Conservation (phyloP, 768 basidiomycete genomes). For the Serendipita sp. region DNA sequence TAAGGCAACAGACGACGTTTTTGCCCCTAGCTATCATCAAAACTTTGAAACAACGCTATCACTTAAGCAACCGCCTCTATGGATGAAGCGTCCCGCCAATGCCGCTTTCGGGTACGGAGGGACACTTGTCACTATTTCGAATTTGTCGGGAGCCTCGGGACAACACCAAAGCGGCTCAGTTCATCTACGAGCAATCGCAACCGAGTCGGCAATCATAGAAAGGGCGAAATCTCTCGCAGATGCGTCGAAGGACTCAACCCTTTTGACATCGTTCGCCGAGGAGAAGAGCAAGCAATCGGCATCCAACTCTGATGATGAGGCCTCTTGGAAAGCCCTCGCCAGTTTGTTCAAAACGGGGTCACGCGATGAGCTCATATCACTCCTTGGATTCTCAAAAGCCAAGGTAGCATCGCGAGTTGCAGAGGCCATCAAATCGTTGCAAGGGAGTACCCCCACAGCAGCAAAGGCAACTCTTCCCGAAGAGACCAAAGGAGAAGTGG, state of each 20-base stretch:
- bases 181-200: conserved; percentile 59
- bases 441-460: conserved; percentile 26
- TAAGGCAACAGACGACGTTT: conserved; percentile 66
- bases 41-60: conserved; percentile 48
- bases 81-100: conserved; percentile 73
- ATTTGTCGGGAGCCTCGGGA: conserved; percentile 39
- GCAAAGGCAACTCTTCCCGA: conserved; percentile 16
- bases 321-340: conserved; percentile 74
- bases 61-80: conserved; percentile 88
- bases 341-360: conserved; percentile 82
- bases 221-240: conserved; percentile 50
- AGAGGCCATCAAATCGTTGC: conserved; percentile 59
- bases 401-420: conserved; percentile 66
- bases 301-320: conserved; percentile 21
- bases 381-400: conserved; percentile 83
- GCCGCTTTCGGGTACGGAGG: conserved; percentile 87
- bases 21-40: conserved; percentile 37
- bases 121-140: conserved; percentile 62
- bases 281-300: conserved; percentile 25
- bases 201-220: conserved; percentile 57
- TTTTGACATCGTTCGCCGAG: conserved; percentile 53
- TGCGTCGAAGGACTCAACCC: conserved; percentile 33
- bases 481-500: conserved; percentile 22
- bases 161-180: conserved; percentile 71
- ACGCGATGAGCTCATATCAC: conserved; percentile 71